Evolutionary conservation across 139 green algal genomes (phyloP).

Genomic region (Mychonastes homosphaera): DNA sequence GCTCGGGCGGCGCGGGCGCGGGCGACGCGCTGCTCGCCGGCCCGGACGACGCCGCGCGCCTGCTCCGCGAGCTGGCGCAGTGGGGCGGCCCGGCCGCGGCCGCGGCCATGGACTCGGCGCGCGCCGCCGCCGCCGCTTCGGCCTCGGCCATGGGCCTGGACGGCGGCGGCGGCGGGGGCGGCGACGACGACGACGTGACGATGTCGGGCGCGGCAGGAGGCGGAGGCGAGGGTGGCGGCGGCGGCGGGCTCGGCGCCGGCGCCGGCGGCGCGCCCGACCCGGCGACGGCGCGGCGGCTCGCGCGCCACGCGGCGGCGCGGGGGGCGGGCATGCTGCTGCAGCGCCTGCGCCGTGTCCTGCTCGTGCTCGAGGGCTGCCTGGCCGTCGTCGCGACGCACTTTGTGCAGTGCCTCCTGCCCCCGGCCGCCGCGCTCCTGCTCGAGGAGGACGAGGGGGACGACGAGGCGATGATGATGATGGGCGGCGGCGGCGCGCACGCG

Average conservation of each 20-base stretch:
- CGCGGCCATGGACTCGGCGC: too few relatives aligned
- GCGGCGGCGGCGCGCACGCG: background rate
- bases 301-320: constrained; percentile 11
- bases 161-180: too few relatives aligned
- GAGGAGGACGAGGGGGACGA: constrained; percentile 1
- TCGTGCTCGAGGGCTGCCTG: constrained; percentile 42
- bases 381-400: constrained; percentile 36
- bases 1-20: too few relatives aligned
- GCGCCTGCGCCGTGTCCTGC: constrained; percentile 22
- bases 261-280: constrained; percentile 8
- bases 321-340: constrained; percentile 9
- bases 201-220: constrained; percentile 1
- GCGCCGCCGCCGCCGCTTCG: too few relatives aligned
- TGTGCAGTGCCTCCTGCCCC: constrained; percentile 30
- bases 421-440: background rate
- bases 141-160: too few relatives aligned
- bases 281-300: constrained; percentile 7
- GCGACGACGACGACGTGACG: too few relatives aligned
- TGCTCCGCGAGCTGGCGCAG: too few relatives aligned
- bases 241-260: constrained; percentile 10
- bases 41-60: too few relatives aligned
- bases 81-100: too few relatives aligned
- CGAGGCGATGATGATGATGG: too few relatives aligned
- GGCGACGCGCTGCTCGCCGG: constrained; percentile 16
- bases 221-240: background rate